These are phyloP conservation scores for Chrysanthemum makinoi DNA, from an alignment of 129 eudicot species.

Conservation along the genomic window DNA sequence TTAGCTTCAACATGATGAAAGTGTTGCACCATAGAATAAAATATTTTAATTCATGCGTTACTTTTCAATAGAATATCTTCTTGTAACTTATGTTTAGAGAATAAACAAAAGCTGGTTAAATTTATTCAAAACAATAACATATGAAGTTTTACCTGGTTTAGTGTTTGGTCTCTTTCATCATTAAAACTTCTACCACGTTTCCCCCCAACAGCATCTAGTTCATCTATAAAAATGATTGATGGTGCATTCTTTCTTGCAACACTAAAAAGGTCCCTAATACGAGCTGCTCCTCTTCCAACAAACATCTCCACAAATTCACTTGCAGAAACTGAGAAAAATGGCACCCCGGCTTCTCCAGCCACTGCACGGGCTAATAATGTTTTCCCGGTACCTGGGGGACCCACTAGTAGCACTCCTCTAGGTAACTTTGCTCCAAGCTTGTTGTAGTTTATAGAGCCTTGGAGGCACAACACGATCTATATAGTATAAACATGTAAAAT, in stretches of 20 bases:
- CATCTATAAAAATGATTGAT: conserved; percentile 91
- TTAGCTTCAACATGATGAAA: neutral
- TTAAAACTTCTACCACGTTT: conserved; percentile 98
- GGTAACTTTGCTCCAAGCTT: conserved; percentile 95
- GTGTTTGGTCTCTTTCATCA: conserved; percentile 97
- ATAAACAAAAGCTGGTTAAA: neutral
- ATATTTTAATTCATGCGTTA: neutral
- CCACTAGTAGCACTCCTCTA: conserved; percentile 90
- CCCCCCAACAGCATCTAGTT: conserved; percentile 98
- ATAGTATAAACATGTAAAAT: conserved; percentile 27
- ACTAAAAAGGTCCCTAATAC: conserved; percentile 88
- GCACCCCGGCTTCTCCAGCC: conserved; percentile 99
- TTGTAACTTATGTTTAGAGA: neutral
- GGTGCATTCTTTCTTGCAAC: conserved; percentile 93
- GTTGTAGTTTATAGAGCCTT: conserved; percentile 82
- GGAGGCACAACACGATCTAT: conserved; percentile 84
- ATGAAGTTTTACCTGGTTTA: conserved; percentile 73
- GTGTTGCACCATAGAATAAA: neutral
- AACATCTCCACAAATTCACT: conserved; percentile 98
- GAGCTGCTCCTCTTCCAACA: conserved; percentile 99
- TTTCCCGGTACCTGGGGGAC: conserved; percentile 98
- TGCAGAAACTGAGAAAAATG: conserved; percentile 93
- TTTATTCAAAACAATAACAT: neutral
- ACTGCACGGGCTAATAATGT: conserved; percentile 98
- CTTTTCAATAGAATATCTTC: neutral